These are phyloP conservation scores for Arthrobotrys sinensis DNA, from an alignment of 2,329 filamentous ascomycete species.

Conservation along the genomic window DNA sequence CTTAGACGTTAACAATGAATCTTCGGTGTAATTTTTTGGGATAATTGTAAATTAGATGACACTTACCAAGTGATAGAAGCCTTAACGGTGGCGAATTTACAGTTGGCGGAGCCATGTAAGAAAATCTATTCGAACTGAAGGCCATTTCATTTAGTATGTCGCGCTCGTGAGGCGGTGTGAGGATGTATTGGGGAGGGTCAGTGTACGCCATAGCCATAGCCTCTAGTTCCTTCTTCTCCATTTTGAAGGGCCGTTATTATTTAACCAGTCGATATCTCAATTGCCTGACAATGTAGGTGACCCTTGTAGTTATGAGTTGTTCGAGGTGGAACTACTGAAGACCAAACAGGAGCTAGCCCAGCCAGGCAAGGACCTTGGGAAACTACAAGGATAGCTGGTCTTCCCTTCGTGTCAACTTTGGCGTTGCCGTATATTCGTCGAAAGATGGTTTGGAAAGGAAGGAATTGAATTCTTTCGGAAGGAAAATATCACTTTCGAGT, in stretches of 20 bases:
- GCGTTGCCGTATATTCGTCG: constrained; percentile 34
- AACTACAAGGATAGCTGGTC: constrained; percentile 40
- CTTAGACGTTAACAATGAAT: constrained; percentile 30
- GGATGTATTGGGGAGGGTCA: constrained; percentile 57
- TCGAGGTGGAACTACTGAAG: constrained; percentile 29
- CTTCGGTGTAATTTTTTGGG: not conserved
- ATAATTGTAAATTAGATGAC: not conserved
- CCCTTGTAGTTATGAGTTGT: constrained; percentile 41
- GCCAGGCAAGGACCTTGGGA: constrained; percentile 27
- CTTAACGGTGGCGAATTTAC: constrained; percentile 49
- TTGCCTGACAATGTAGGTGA: constrained; percentile 15
- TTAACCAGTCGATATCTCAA: constrained; percentile 25
- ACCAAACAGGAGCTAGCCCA: constrained; percentile 24
- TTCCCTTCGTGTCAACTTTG: constrained; percentile 34
- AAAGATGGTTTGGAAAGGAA: constrained; percentile 21
- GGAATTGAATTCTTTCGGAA: constrained; percentile 23
- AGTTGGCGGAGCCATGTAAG: constrained; percentile 40
- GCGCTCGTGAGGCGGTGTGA: constrained; percentile 57
- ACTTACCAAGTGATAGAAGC: constrained; percentile 52
- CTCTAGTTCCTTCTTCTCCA: constrained; percentile 58
- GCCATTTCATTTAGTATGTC: constrained; percentile 59
- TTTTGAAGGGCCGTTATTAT: constrained; percentile 37
- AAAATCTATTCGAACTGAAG: constrained; percentile 48
- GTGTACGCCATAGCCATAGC: constrained; percentile 56
- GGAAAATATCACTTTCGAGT: constrained; percentile 30